Conservation (phyloP, 495 filamentous ascomycete species). For the Aspergillus egyptiacus region DNA sequence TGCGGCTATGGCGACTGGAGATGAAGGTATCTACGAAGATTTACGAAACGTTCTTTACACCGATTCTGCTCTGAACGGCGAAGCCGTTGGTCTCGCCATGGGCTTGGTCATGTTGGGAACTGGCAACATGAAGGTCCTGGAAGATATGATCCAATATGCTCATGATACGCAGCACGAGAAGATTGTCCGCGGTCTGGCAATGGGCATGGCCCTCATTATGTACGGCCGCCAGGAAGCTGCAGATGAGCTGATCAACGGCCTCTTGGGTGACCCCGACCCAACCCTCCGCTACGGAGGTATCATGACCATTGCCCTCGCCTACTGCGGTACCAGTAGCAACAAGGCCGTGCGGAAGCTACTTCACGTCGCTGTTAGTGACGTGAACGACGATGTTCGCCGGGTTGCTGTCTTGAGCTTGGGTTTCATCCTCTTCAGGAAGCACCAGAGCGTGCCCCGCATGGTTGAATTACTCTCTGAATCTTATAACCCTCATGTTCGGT, state of each 20-base stretch:
- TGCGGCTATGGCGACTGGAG: conserved; percentile 94
- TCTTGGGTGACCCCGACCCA: conserved; percentile 90
- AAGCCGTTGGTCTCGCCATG: conserved; percentile 93
- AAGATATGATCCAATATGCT: conserved; percentile 95
- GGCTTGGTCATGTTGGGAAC: conserved; percentile 96
- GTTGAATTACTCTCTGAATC: conserved; percentile 97
- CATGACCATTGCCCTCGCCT: conserved; percentile 96
- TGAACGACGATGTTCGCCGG: conserved; percentile 94
- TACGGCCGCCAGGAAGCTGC: conserved; percentile 91
- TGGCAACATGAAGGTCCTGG: conserved; percentile 80
- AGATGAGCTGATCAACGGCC: conserved; percentile 87
- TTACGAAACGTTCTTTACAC: conserved; percentile 80
- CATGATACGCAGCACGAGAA: conserved; percentile 99
- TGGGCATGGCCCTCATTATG: conserved; percentile 99
- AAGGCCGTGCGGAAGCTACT: conserved; percentile 97
- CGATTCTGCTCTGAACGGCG: conserved; percentile 92
- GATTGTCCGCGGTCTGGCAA: conserved; percentile 88
- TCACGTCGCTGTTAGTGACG: conserved; percentile 95
- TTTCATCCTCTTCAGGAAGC: conserved; percentile 98
- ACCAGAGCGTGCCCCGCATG: conserved; percentile 95
- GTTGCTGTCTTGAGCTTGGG: conserved; percentile 98
- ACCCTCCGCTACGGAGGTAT: conserved; percentile 95
- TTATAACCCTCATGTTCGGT: conserved; percentile 98
- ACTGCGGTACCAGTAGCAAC: conserved; percentile 96
- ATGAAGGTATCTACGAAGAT: conserved; percentile 84